Evolutionary conservation across 148 eudicot genomes (phyloP), one percentile per base, ranked within the genome.

Genomic region (Limonium bicolor): DNA sequence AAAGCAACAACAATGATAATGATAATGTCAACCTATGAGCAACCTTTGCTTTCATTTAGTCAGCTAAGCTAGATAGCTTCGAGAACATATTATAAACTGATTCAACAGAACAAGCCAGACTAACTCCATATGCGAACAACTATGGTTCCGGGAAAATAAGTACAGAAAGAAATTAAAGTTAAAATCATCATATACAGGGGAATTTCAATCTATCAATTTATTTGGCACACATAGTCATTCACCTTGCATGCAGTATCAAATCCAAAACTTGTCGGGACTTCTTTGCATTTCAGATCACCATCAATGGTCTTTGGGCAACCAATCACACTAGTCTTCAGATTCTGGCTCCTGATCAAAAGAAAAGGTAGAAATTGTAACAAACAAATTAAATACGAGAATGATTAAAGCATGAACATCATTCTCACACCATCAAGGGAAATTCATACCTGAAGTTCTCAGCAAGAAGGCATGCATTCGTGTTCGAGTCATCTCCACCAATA

Each of bases 181-280:
- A n/a, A n/a, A n/a, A n/a, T n/a, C n/a, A n/a, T n/a, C n/a, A n/a
- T n/a, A n/a, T n/a, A n/a, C n/a, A n/a, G n/a, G n/a, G n/a, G n/a
- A n/a, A n/a, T n/a, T n/a, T n/a, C n/a, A n/a, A n/a, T n/a, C n/a
- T n/a, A n/a, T n/a, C n/a, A n/a, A n/a, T n/a, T n/a, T n/a, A n/a
- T n/a, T n/a, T n/a, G n/a, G n/a, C n/a, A n/a, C n/a, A n/a, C n/a
- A n/a, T n/a, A n/a, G n/a, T n/a, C n/a, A n/a, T n/a, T n/a, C n/a
- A 90, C 99, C 99, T 85, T 92, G 82, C 99, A 92, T 43, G 99
- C 99, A 53, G 99, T 92, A 66, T 92, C 99, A 78, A 92, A 90
- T 26, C 99, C 99, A 67, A 92, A 92, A 65, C 99, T 92, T 32
- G 64, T 45, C 7, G 99, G 99, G 41, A 85, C 99, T 58, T 85